Evolutionary conservation across 805 yeast species (phyloP), one percentile per base, ranked within the genome.

Genomic region (Teunomyces kruisii): DNA sequence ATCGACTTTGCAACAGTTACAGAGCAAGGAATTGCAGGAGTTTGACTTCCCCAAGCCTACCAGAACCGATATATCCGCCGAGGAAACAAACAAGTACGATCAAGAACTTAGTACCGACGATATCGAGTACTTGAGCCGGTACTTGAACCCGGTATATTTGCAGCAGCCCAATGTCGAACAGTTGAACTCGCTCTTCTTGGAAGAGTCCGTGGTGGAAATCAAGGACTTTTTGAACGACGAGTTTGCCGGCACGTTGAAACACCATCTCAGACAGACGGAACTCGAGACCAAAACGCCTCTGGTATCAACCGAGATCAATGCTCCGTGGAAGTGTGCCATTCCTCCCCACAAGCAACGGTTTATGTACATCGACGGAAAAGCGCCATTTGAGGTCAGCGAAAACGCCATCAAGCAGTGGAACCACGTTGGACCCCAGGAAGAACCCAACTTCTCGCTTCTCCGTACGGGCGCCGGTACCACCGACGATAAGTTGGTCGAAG

Each of bases 301-400:
- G 29, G 64, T 57, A 0, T 74, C 84, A 10, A 55, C 62, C 1
- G 86, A 86, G 22, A 79, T 87, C 1, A 43, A 59, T 8, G 70
- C 63, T 40, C 96, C 96, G 6, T 94, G 99, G 99, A 83, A 85
- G 50, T 74, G 90, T 32, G 94, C 97, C 0, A 79, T 86, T 39
- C 98, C 99, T 7, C 94, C 97, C 7, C 98, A 92, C 59, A 89
- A 94, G 61, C 91, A 90, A 68, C 72, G 97, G 50, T 94, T 76
- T 59, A 63, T 89, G 72, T 92, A 89, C 60, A 74, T 91, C 27
- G 96, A 88, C 59, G 92, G 92, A 3, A 68, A 70, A 45, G 59
- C 73, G 9, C 47, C 62, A 4, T 61, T 68, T 48, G 64, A 61
- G 4, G 61, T 74, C 37, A 55, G 59, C 15, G 67, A 72, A 13